These are phyloP conservation scores for Ganoderma lucidum DNA, from an alignment of 1,284 basidiomycete genomes.

Conservation along the genomic window DNA sequence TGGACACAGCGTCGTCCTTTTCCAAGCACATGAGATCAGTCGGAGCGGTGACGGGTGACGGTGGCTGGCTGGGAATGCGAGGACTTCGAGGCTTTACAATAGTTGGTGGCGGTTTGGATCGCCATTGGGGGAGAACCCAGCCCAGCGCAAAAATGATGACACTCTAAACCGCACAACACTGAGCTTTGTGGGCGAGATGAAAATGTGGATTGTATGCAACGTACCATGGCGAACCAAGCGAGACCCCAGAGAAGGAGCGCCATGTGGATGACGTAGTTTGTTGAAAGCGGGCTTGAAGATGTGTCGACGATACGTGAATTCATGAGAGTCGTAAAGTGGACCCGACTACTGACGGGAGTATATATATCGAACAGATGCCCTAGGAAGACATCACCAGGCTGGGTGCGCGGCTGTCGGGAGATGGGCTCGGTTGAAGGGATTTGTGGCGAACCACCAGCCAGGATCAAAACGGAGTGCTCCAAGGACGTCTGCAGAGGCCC, in stretches of 20 bases:
- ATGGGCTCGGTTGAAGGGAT: conserved; percentile 4
- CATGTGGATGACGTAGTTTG: conserved; percentile 5
- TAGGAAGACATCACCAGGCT: conserved; percentile 19
- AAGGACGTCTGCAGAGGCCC: not conserved
- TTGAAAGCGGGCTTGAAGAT: not conserved
- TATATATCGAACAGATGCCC: conserved; percentile 13
- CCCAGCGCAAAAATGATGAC: conserved; percentile 25
- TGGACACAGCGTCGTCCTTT: conserved; percentile 14
- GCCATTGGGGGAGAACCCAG: conserved; percentile 19
- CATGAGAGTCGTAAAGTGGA: conserved; percentile 17
- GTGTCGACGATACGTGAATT: conserved; percentile 5
- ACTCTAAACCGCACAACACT: conserved; percentile 15
- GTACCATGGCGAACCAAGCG: conserved; percentile 17
- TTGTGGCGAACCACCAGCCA: conserved; percentile 7
- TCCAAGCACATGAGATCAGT: conserved; percentile 6
- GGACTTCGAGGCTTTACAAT: conserved; percentile 14
- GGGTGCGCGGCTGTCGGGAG: conserved; percentile 12
- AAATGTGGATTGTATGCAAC: not conserved
- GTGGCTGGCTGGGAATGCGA: conserved; percentile 9
- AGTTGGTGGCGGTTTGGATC: conserved; percentile 19
- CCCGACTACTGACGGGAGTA: conserved; percentile 1
- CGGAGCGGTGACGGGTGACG: not conserved
- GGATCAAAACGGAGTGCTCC: conserved; percentile 5
- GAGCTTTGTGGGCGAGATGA: not conserved
- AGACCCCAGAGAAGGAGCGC: conserved; percentile 15